A percentile compares a stretch with the other conserved stretches of the same genome.
These are phyloP conservation scores for Hyphopichia homilentoma DNA, from an alignment of 805 yeast genomes.

Conservation along the genomic window DNA sequence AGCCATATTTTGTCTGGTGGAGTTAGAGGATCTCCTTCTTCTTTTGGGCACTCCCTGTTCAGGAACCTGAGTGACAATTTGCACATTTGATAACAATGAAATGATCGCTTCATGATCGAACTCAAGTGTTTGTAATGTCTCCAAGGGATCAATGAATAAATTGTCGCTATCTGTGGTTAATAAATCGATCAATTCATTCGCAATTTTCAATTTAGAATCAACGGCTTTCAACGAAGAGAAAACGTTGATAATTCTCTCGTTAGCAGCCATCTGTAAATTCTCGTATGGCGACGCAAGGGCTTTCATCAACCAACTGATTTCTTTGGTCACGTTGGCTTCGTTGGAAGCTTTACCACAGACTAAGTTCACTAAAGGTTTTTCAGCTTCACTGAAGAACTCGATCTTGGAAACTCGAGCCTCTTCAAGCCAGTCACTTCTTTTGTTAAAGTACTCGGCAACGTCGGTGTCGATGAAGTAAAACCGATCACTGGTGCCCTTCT, in stretches of 20 bases:
- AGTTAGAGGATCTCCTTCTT: conserved; percentile 75
- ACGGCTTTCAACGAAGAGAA: conserved; percentile 51
- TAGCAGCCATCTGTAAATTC: conserved; percentile 39
- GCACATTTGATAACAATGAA: conserved; percentile 55
- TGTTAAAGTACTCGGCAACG: conserved; percentile 19
- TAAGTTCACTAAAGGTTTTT: conserved; percentile 52
- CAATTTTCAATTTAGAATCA: conserved; percentile 55
- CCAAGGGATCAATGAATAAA: conserved; percentile 35
- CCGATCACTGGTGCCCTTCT: conserved; percentile 27
- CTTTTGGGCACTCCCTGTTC: conserved; percentile 62
- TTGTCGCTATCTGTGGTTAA: conserved; percentile 43
- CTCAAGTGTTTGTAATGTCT: conserved; percentile 50
- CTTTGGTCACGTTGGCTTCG: conserved; percentile 50
- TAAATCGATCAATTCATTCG: conserved; percentile 46
- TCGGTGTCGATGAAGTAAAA: conserved; percentile 29
- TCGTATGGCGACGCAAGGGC: conserved; percentile 44
- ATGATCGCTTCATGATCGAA: conserved; percentile 57
- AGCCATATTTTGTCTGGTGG: conserved; percentile 71
- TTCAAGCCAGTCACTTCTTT: conserved; percentile 43
- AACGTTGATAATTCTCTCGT: conserved; percentile 48
- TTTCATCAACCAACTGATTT: conserved; percentile 56
- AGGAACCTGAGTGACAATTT: conserved; percentile 46
- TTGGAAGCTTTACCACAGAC: conserved; percentile 45
- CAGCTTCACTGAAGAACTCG: conserved; percentile 49
- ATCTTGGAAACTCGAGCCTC: conserved; percentile 48